phyloP scores from a whole-genome alignment of 164 flowering plant species.

The Litsea cubeba region DNA sequence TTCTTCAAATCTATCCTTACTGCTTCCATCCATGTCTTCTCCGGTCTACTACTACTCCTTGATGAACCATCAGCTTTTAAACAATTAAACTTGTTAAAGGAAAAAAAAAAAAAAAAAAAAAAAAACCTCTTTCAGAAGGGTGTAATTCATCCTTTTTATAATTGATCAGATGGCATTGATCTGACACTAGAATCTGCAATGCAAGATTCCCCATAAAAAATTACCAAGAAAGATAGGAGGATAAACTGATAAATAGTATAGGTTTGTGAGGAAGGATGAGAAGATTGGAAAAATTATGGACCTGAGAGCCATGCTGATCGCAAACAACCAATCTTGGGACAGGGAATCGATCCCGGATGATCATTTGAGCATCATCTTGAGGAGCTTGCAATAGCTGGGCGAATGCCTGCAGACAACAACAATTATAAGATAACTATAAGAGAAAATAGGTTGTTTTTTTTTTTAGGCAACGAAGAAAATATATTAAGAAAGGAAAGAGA shows the following conservation, averaged over 20 bases:
- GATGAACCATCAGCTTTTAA: too few relatives aligned
- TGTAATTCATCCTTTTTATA: background rate
- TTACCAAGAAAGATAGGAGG: background rate
- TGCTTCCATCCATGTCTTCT: too few relatives aligned
- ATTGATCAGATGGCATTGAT: background rate
- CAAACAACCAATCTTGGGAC: constrained; percentile 93
- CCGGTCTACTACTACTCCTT: too few relatives aligned
- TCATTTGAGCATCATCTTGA: constrained; percentile 64
- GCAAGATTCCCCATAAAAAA: background rate
- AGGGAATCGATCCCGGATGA: constrained; percentile 77
- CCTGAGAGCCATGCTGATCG: constrained; percentile 99
- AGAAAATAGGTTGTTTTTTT: too few relatives aligned
- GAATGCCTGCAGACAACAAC: constrained; percentile 49
- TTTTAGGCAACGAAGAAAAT: too few relatives aligned
- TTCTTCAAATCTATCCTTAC: too few relatives aligned
- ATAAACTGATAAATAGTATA: background rate
- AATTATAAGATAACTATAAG: too few relatives aligned
- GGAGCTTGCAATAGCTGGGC: constrained; percentile 75
- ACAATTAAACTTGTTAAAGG: too few relatives aligned
- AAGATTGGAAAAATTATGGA: constrained; percentile 15
- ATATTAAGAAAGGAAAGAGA: too few relatives aligned
- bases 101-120: too few relatives aligned
- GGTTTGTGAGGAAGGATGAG: background rate
- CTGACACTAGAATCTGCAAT: background rate
- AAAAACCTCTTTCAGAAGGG: background rate